Percentiles rank a stretch among this genome's conserved stretches.
Evolutionary conservation across 192 early-diverging fungal species (phyloP).

Genomic region (Phlyctochytrium planicorne): DNA sequence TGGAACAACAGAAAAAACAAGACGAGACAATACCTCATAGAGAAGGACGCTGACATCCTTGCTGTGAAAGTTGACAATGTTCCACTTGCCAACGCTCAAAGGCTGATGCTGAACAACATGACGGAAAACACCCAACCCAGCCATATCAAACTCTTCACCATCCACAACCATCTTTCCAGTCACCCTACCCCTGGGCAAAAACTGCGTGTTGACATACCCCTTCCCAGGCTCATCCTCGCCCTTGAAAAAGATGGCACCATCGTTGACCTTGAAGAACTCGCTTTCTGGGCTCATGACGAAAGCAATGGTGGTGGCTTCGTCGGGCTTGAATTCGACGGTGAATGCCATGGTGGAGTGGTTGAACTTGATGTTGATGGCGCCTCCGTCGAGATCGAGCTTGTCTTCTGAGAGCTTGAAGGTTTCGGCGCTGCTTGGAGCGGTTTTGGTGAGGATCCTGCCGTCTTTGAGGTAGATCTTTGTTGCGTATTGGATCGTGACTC

Average conservation of each 20-base stretch:
- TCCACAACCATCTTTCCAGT: conserved; percentile 72
- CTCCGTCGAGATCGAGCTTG: conserved; percentile 71
- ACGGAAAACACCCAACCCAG: conserved; percentile 77
- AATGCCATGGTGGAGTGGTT: conserved; percentile 39
- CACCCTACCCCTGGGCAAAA: conserved; percentile 77
- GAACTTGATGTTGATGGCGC: conserved; percentile 65
- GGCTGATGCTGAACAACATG: conserved; percentile 86
- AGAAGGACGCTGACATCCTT: conserved; percentile 56
- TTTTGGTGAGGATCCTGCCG: conserved; percentile 56
- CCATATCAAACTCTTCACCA: conserved; percentile 62
- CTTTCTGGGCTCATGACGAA: conserved; percentile 70
- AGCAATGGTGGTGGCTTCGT: conserved; percentile 59
- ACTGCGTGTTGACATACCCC: conserved; percentile 74
- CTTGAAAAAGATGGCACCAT: conserved; percentile 73
- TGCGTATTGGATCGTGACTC: too few relatives aligned
- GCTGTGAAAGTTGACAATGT: conserved; percentile 76
- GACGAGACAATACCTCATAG: conserved; percentile 51
- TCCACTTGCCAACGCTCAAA: conserved; percentile 83
- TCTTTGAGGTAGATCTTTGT: conserved; percentile 68
- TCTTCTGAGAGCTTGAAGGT: conserved; percentile 72
- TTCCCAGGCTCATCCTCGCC: conserved; percentile 40
- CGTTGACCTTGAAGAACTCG: conserved; percentile 79
- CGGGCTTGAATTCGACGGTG: conserved; percentile 47
- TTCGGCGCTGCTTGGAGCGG: conserved; percentile 59
- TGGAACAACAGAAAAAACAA: too few relatives aligned